A percentile compares a stretch with the other conserved stretches of the same genome.
Evolutionary conservation across 192 early-diverging fungal genomes (phyloP).

Genomic region (Gaertneriomyces sp.): DNA sequence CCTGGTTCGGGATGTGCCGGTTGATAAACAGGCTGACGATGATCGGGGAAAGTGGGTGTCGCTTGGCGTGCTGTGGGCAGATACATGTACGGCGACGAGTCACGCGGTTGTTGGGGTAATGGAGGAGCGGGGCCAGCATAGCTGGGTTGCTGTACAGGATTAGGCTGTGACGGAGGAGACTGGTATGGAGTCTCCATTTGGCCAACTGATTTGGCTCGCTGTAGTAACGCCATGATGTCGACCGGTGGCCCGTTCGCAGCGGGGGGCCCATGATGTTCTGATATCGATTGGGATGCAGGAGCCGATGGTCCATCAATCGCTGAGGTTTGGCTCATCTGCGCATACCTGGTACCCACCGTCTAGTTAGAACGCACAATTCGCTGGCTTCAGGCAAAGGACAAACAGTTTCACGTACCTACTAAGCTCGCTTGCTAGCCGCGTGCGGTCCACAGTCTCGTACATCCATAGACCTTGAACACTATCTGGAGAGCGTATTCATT

Average conservation of each 20-base stretch:
- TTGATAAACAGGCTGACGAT: constrained; percentile 4
- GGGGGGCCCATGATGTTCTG: no score
- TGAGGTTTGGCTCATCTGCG: no score
- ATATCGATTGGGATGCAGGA: constrained; percentile 4
- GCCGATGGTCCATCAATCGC: not conserved
- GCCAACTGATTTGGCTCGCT: constrained; percentile 16
- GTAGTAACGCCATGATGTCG: constrained; percentile 28
- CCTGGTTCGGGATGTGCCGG: not conserved
- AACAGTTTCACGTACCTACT: no score
- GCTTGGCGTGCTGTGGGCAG: not conserved
- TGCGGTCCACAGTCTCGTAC: constrained; percentile 67
- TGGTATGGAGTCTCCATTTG: not conserved
- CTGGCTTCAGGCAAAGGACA: no score
- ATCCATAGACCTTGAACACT: constrained; percentile 75
- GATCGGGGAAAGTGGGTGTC: not conserved
- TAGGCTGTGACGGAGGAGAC: not conserved
- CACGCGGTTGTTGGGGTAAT: not conserved
- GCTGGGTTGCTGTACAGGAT: not conserved
- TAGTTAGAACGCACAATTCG: no score
- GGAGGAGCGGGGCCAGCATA: no score
- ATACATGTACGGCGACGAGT: no score
- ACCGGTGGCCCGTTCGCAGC: constrained; percentile 20
- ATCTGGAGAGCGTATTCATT: constrained; percentile 32
- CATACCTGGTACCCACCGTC: no score
- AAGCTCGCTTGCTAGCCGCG: constrained; percentile 38